These are phyloP conservation scores for Torulaspora microellipsoides DNA, from an alignment of 805 yeast species.

Conservation along the genomic window DNA sequence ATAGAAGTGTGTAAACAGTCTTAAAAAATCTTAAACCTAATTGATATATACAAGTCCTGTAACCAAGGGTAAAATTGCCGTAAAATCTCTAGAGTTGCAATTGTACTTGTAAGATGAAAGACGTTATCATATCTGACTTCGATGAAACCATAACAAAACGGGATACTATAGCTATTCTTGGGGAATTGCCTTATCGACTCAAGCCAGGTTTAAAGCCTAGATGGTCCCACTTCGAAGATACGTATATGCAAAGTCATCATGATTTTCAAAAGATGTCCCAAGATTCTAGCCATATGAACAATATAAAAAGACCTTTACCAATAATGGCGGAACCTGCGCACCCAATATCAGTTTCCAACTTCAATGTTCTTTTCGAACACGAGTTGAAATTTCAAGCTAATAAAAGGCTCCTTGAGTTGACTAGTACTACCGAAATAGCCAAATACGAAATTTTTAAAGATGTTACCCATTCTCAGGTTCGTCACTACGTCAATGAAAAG, in stretches of 20 bases:
- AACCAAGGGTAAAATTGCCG: neutral
- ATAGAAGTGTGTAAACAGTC: constrained; percentile 34
- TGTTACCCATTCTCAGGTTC: constrained; percentile 16
- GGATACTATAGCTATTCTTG: constrained; percentile 28
- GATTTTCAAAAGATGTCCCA: constrained; percentile 5
- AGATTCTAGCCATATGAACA: neutral
- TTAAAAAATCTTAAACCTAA: neutral
- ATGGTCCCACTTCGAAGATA: constrained; percentile 27
- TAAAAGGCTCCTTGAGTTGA: constrained; percentile 21
- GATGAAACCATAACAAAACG: constrained; percentile 32
- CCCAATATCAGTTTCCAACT: constrained; percentile 13
- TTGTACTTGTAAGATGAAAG: constrained; percentile 3
- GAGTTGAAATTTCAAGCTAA: constrained; percentile 20
- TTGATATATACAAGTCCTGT: neutral
- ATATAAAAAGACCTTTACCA: constrained; percentile 12
- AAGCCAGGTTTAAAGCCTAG: constrained; percentile 17
- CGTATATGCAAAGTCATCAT: constrained; percentile 20
- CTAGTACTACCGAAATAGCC: constrained; percentile 25
- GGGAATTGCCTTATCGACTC: constrained; percentile 21
- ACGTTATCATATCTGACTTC: constrained; percentile 28
- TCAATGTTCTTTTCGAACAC: constrained; percentile 8
- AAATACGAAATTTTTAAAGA: constrained; percentile 17
- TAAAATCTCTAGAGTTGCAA: neutral
- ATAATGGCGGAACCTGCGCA: constrained; percentile 4
- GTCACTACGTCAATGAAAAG: constrained; percentile 7